Percentiles rank a stretch among this genome's conserved stretches.
Conservation (phyloP, 768 basidiomycete genomes). For the Asterophora lycoperdoides region DNA sequence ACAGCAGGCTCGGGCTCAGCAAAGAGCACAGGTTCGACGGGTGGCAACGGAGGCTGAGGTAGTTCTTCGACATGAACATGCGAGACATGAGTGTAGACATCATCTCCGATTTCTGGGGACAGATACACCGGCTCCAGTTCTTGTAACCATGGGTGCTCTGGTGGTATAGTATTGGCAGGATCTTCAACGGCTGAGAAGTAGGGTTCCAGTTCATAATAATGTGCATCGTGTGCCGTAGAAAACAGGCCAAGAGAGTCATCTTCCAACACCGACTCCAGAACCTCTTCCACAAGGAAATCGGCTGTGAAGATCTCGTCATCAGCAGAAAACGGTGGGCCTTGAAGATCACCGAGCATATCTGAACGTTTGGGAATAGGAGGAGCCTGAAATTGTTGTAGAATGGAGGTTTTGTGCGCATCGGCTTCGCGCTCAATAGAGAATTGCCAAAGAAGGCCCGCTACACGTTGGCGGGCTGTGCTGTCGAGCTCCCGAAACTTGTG, state of each 20-base stretch:
- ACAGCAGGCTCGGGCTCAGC: too few species aligned
- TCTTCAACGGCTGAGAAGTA: not conserved
- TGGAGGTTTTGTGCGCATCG: not conserved
- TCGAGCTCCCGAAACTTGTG: conserved; percentile 33
- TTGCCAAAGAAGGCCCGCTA: conserved; percentile 13
- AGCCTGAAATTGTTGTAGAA: not conserved
- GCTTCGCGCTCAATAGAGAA: not conserved
- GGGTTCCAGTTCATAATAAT: not conserved
- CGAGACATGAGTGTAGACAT: conserved; percentile 6
- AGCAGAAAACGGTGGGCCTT: not conserved
- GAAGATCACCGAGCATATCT: not conserved
- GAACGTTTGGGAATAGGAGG: not conserved
- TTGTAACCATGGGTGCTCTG: conserved; percentile 10
- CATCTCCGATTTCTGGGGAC: conserved; percentile 1
- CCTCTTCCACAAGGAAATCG: conserved; percentile 6
- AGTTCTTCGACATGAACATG: conserved; percentile 1
- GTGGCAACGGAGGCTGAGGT: not conserved
- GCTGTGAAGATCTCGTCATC: conserved; percentile 2
- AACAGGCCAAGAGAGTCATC: conserved; percentile 1
- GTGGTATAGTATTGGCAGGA: not conserved
- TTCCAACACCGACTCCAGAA: not conserved
- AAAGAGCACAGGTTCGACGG: too few species aligned
- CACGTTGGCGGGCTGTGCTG: conserved; percentile 22
- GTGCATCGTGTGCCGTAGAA: conserved; percentile 3
- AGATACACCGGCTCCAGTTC: not conserved